A percentile compares a stretch with the other conserved stretches of the same genome.
phyloP scores from a whole-genome alignment of 768 basidiomycete genomes.

The Tricholoma furcatifolium region DNA sequence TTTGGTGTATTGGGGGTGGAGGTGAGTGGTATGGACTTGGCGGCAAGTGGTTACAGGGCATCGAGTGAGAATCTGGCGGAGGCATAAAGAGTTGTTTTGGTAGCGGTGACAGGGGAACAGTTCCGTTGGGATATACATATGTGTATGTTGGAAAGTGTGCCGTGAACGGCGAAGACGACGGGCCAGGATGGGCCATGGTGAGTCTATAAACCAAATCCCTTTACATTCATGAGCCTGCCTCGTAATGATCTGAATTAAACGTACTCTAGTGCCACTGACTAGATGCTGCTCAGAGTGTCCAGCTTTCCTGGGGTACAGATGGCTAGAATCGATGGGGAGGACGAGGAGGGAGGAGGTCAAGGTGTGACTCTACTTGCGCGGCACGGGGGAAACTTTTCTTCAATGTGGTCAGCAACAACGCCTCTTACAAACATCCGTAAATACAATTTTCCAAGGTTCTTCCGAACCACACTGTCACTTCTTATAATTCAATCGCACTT shows the following conservation, averaged over 20 bases:
- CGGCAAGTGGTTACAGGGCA: constrained; percentile 4
- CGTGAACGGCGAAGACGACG: constrained; percentile 9
- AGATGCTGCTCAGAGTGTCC: background rate
- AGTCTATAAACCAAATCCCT: background rate
- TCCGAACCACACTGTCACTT: no score
- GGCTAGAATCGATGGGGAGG: constrained; percentile 5
- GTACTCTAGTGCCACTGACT: background rate
- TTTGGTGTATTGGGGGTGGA: constrained; percentile 2
- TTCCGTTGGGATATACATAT: constrained; percentile 10
- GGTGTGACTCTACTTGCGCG: background rate
- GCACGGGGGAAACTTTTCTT: constrained; percentile 9
- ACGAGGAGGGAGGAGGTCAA: background rate
- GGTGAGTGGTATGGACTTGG: constrained; percentile 3
- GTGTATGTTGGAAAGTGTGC: constrained; percentile 9
- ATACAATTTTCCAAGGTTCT: background rate
- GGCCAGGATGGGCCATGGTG: constrained; percentile 7
- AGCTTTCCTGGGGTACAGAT: background rate
- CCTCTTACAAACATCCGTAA: background rate
- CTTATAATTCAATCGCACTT: no score
- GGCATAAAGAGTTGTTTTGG: constrained; percentile 66
- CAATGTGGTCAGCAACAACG: constrained; percentile 1
- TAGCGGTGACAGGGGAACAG: constrained; percentile 46
- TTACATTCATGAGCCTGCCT: background rate
- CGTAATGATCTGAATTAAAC: background rate
- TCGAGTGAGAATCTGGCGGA: constrained; percentile 20